These are phyloP conservation scores for Cardiosporidium cionae DNA, from an alignment of 169 alveolate genomes.

Conservation along the genomic window DNA sequence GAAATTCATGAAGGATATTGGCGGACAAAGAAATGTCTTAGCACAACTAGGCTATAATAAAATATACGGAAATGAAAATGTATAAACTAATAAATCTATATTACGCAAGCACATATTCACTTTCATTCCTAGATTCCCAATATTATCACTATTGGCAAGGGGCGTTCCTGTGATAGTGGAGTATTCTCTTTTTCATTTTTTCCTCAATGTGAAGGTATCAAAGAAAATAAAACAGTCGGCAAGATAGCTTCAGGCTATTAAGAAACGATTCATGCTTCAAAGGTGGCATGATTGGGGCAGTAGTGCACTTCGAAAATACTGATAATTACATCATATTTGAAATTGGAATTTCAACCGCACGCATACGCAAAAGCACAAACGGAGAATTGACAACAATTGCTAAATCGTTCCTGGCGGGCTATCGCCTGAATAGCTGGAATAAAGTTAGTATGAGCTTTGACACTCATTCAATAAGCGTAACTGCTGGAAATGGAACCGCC, in stretches of 20 bases:
- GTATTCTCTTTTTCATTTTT: constrained; percentile 47
- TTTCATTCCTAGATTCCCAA: constrained; percentile 24
- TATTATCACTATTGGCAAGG: constrained; percentile 48
- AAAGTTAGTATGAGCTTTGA: constrained; percentile 44
- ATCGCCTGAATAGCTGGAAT: constrained; percentile 51
- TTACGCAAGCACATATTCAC: neutral
- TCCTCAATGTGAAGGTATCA: constrained; percentile 55
- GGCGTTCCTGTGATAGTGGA: constrained; percentile 58
- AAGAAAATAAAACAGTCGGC: neutral
- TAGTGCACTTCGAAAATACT: constrained; percentile 49
- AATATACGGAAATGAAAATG: constrained; percentile 20
- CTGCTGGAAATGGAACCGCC: constrained; percentile 40
- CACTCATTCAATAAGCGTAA: constrained; percentile 44
- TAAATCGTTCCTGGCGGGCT: constrained; percentile 48
- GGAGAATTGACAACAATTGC: constrained; percentile 47
- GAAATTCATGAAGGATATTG: constrained; percentile 54
- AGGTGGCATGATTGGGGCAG: constrained; percentile 60
- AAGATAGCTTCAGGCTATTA: neutral
- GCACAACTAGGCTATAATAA: constrained; percentile 42
- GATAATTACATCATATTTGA: constrained; percentile 62
- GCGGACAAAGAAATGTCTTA: constrained; percentile 61
- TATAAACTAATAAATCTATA: constrained; percentile 16
- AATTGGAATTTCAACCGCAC: constrained; percentile 47
- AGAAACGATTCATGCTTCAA: neutral
- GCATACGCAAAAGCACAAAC: constrained; percentile 47